These are phyloP conservation scores for Chrysoporthe cubensis DNA, from an alignment of 2,329 filamentous ascomycete species.

Conservation along the genomic window DNA sequence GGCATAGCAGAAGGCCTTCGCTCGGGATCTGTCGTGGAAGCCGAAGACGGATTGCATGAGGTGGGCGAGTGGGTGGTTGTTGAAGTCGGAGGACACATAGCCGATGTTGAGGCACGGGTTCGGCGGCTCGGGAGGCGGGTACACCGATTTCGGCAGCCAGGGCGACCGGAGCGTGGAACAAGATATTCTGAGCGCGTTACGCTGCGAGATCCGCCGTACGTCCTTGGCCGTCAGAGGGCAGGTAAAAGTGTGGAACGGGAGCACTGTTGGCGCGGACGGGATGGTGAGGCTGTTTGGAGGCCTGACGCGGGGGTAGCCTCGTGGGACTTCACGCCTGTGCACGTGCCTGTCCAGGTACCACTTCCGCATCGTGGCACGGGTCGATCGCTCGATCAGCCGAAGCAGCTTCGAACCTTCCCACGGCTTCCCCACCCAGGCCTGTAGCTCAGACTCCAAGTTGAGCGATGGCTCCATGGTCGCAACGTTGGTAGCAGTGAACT, in stretches of 20 bases:
- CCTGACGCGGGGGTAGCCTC: constrained; percentile 72
- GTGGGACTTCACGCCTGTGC: not conserved
- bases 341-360: constrained; percentile 75
- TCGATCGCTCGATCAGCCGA: constrained; percentile 81
- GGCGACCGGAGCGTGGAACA: constrained; percentile 83
- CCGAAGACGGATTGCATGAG: constrained; percentile 99
- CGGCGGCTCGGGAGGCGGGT: constrained; percentile 82
- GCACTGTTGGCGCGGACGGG: constrained; percentile 87
- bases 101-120: constrained; percentile 85
- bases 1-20: constrained; percentile 91
- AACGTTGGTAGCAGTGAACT: constrained; percentile 48
- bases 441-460: constrained; percentile 47
- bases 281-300: constrained; percentile 74
- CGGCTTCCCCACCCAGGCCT: constrained; percentile 70
- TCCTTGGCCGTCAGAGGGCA: constrained; percentile 90
- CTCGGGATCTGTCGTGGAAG: constrained; percentile 73
- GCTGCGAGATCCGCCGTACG: constrained; percentile 90
- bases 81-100: constrained; percentile 98
- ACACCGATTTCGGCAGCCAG: constrained; percentile 83
- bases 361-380: constrained; percentile 75
- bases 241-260: constrained; percentile 98
- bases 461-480: constrained; percentile 39
- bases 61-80: constrained; percentile 95
- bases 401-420: constrained; percentile 91
- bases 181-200: constrained; percentile 91